phyloP scores from a whole-genome alignment of 1,139 yeast genomes.

The Suhomyces choctaworum region DNA sequence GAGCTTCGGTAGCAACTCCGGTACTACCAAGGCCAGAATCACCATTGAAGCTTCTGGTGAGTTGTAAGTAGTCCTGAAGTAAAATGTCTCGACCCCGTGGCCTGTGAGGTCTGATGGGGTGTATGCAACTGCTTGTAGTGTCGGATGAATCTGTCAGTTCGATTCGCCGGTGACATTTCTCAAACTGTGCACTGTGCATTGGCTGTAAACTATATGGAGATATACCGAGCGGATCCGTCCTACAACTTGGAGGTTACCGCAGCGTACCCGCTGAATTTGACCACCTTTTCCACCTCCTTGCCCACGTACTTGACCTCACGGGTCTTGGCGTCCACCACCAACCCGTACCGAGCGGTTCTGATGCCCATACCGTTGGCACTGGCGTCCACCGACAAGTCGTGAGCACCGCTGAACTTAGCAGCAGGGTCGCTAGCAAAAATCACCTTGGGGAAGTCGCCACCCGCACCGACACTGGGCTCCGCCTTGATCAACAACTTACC shows the following conservation, averaged over 20 bases:
- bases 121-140: too few species aligned
- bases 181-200: too few species aligned
- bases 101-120: too few species aligned
- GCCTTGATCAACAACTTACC: constrained; percentile 29
- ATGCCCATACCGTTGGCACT: constrained; percentile 52
- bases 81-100: too few species aligned
- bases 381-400: constrained; percentile 26
- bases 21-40: constrained; percentile 78
- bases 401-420: constrained; percentile 23
- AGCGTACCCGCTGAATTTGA: constrained; percentile 28
- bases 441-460: constrained; percentile 20
- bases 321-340: constrained; percentile 50
- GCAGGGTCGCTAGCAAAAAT: constrained; percentile 30
- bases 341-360: constrained; percentile 73
- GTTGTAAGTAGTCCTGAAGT: constrained; percentile 42
- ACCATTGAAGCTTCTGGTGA: constrained; percentile 85
- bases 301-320: constrained; percentile 20
- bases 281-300: constrained; percentile 32
- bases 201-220: too few species aligned
- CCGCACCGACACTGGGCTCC: constrained; percentile 12
- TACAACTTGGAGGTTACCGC: constrained; percentile 16
- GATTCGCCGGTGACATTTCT: too few species aligned
- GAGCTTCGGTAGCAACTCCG: constrained; percentile 77
- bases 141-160: too few species aligned
- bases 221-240: too few species aligned